Base-by-base conservation (phyloP, 495 filamentous ascomycete genomes). In the Chaetomium tenue region DNA sequence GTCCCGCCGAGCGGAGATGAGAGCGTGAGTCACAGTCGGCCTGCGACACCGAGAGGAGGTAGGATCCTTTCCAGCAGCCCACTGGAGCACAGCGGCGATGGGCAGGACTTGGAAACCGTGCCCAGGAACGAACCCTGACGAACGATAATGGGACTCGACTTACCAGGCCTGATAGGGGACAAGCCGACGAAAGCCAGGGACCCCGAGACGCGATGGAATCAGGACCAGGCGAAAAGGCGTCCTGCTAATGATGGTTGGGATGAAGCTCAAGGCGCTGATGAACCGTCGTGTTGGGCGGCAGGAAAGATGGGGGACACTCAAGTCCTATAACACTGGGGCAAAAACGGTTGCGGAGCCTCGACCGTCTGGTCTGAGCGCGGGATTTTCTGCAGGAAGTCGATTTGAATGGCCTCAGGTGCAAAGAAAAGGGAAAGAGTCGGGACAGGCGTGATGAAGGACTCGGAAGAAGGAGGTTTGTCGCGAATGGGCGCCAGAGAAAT, bases 21-120 rank as follows among this genome's bases (percentile, higher is more conserved):
- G 66, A 37, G 56, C 22, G 59, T 75, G 72, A 75, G 72, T 75
- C 72, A 75, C 66, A 73, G 70, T 13, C 39, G 39, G 50, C 20
- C 58, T 70, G 63, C 60, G 42, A 66, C 54, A 56, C 69, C 66
- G 58, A 60, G n/a, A n/a, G n/a, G n/a, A 62, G 66, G 71, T 58
- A 74, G 61, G 33, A 53, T 25, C 25, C 46, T 58, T 57, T 33
- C 46, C 40, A 50, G 30, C 58, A 40, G 40, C 54, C 56, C 54
- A 23, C 46, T 42, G 16, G 28, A 61, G 26, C 22, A 28, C 22
- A 20, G n/a, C 13, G 9, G 55, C 18, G 25, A 48, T 28, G 13
- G 40, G 40, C 40, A 44, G 40, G 40, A 18, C 40, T 11, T 1
- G 16, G 16, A 28, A 26, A 40, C 20, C 12, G 18, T 37, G 64